Base-by-base conservation (phyloP, 306 rosid species). In the Ormosia semicastrata region DNA sequence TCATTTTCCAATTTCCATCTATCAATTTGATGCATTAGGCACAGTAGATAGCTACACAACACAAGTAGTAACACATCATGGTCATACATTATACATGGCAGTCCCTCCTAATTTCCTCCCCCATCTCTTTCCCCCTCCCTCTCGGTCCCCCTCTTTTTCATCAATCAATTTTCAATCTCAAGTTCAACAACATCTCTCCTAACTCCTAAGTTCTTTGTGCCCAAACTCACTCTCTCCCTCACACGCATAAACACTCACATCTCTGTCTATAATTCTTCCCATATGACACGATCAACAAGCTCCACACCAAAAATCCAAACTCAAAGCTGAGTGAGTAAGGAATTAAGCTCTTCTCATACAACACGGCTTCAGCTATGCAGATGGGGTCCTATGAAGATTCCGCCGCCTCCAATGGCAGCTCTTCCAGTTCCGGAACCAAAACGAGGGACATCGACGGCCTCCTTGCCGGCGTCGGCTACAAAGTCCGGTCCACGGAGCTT, bases 401-500 rank as follows among this genome's bases (percentile, higher is more conserved):
- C 24, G 24, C 24, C 24, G 62, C 86, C 30, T 80, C 94, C 83
- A 76, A 82, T 76, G 87, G 89, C 10, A 77, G 90, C 24, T 24
- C 24, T 75, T 90, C 91, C 67, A 24, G 24, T 24, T 70, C 83
- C 18, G 34, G 62, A 36, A 84, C 87, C 60, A 85, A 86, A 24
- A 87, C 85, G 12, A 68, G 71, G 15, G 94, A 90, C 9, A 89
- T 92, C 71, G 97, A 91, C 12, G 89, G 88, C 7, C 87, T 53
- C 6, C 93, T 94, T 8, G 96, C 92, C 70, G 94, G 82, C 7
- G 95, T 92, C 0, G 97, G 98, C 3, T 94, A 94, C 82, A 92
- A 78, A 77, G 92, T 94, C 71, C 86, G 89, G n/a, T 81, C 94
- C 57, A 88, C 98, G 18, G 95, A 94, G 76, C 89, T 94, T 0